Evolutionary conservation across 2,329 filamentous ascomycete species (phyloP), one percentile per base, ranked within the genome.

Genomic region (Colletotrichum limetticola): DNA sequence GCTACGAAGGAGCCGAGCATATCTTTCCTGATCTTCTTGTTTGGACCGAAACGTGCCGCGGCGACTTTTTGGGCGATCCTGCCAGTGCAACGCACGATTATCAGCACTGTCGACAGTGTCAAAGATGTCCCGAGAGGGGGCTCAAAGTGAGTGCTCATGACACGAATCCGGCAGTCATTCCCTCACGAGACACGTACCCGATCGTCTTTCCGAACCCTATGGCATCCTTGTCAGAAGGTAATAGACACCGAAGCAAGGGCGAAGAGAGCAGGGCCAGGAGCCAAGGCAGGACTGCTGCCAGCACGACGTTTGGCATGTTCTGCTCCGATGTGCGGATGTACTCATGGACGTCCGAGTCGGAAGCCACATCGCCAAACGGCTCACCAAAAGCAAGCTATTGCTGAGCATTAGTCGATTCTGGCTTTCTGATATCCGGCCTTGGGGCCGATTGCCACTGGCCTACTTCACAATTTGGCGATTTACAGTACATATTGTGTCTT

Each of bases 1-100:
- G 79, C 76, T 7, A 85, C 77, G 68, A 85, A 85, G 0, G 82
- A 84, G 4, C 82, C 83, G 3, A 90, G 82, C 87, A 90, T 90
- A 74, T 90, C 88, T 7, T 81, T 80, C 24, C 84, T 82, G 1
- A 82, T 81, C 24, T 86, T 83, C 1, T 82, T 80, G 46, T 85
- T 78, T 2, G 80, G 82, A 0, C 82, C 81, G 66, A 85, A 88
- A 3, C 88, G 82, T 71, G 87, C 83, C 3, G 80, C 82, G 0
- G 86, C 85, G 14, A 86, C 81, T 32, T 83, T 77, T 37, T 85
- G 84, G 5, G 87, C 86, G 37, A 88, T 80, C 2, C 79, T 82
- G 35, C 30, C 7, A 32, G 30, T 32, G 30, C 30, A 32, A 32
- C 30, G 30, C 30, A 5, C 30, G 30, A 32, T 32, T 32, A 9